These are phyloP conservation scores for Sanghuangporus baumii DNA, from an alignment of 1,284 basidiomycete species.

Conservation along the genomic window DNA sequence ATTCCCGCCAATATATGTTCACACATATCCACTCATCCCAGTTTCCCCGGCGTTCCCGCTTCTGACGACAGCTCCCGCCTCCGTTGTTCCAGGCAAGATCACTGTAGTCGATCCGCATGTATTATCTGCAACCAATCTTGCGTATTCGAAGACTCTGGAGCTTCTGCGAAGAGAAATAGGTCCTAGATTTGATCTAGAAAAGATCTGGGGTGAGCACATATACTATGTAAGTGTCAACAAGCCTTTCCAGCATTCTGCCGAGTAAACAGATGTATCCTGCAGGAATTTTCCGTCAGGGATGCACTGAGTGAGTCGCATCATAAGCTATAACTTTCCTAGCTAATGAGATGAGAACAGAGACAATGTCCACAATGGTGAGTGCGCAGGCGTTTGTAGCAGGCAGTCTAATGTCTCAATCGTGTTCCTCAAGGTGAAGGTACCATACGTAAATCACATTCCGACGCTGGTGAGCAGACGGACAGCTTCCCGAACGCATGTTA, in stretches of 20 bases:
- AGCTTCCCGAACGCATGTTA: neutral
- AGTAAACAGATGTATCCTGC: neutral
- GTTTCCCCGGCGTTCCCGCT: constrained; percentile 36
- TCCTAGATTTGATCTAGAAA: constrained; percentile 39
- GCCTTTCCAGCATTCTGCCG: neutral
- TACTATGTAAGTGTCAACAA: constrained; percentile 29
- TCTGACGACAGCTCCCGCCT: constrained; percentile 30
- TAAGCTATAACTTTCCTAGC: neutral
- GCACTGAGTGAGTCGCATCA: constrained; percentile 30
- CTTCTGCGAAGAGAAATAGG: constrained; percentile 34
- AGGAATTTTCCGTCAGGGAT: constrained; percentile 40
- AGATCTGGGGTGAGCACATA: constrained; percentile 40
- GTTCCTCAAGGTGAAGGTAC: constrained; percentile 33
- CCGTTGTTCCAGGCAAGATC: constrained; percentile 23
- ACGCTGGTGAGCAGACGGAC: constrained; percentile 27
- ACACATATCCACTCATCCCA: constrained; percentile 35
- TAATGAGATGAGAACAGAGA: constrained; percentile 28
- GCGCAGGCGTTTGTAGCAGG: neutral
- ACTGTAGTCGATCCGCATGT: constrained; percentile 29
- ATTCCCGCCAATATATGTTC: constrained; percentile 29
- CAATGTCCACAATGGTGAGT: constrained; percentile 40
- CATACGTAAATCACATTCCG: constrained; percentile 44
- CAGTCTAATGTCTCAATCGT: neutral
- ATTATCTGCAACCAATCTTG: constrained; percentile 37
- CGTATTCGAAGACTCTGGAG: constrained; percentile 37